Base-by-base conservation (phyloP, 1,284 basidiomycete genomes). In the Microbotryomycetes sp. region DNA sequence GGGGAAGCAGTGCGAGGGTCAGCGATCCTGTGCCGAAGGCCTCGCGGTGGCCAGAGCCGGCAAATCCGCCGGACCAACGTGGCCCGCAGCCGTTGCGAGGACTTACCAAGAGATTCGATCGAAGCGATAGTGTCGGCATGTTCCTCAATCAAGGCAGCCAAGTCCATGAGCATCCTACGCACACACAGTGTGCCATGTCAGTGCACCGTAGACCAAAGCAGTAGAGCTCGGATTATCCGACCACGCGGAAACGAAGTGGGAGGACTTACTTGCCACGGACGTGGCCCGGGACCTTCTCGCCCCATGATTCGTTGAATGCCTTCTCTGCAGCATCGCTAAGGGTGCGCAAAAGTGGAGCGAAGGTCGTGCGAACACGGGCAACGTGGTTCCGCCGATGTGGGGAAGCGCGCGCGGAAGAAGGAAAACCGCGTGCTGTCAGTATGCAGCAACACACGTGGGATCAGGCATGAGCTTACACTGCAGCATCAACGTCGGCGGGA, bases 261-360 rank as follows among this genome's bases (percentile, higher is more conserved):
- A n/a, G 73, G 56, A 79, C 71, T 54, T 87, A 77, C 69, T 81
- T 79, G 28, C 84, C 84, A 60, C 91, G 85, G 66, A 80, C 71
- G 46, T 77, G 73, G 35, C 86, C 88, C 28, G 85, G 79, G 21
- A 76, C 82, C 68, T 91, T 89, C 75, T 86, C 77, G 27, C 89
- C 89, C 89, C 88, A 91, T 24, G 77, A 74, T 35, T 81, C 84
- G 45, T 89, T 81, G 76, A 82, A 88, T 0, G 91, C 88, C 73
- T 83, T 84, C 60, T 85, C 83, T 2, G 91, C 92, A 45, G 83
- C 87, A 28, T 79, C 77, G 71, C 91, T 86, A 21, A 90, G 0
- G 13, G 3, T 16, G 35, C 9, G 18, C 11, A 41, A 35, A 18
- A 48, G 31, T n/a, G 3, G 15, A 27, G 26, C 27, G 23, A 35